phyloP scores from a whole-genome alignment of 2,329 filamentous ascomycete species.

The Akanthomyces dipterigenus region DNA sequence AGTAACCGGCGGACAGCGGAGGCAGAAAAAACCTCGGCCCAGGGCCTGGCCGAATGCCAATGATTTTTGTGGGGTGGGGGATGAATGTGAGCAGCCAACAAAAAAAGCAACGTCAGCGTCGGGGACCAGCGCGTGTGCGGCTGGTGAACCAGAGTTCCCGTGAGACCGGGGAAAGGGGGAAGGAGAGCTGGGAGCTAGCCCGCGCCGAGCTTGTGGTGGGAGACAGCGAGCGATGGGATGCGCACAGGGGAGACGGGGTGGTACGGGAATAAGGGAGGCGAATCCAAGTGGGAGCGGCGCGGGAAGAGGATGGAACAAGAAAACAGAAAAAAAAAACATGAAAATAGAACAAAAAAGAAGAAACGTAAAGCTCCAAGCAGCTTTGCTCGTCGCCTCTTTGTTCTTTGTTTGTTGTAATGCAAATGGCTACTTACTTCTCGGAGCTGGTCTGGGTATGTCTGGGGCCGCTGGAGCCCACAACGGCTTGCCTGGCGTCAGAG shows the following conservation, averaged over 20 bases:
- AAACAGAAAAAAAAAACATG: slow-evolving; percentile 10
- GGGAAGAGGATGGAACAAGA: slow-evolving; percentile 7
- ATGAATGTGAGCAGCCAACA: neutral
- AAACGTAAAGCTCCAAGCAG: neutral
- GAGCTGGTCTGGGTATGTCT: slow-evolving; percentile 40
- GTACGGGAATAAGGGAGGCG: slow-evolving; percentile 1
- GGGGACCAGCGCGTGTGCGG: neutral
- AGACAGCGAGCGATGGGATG: neutral
- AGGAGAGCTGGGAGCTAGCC: neutral
- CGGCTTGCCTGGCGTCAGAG: slow-evolving; percentile 38
- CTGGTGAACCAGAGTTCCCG: neutral
- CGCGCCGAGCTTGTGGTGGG: neutral
- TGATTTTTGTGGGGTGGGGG: neutral
- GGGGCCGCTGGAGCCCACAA: slow-evolving; percentile 35
- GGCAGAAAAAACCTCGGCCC: slow-evolving; percentile 9
- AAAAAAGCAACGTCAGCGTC: neutral
- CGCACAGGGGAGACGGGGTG: neutral
- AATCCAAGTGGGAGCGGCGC: neutral
- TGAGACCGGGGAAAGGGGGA: neutral
- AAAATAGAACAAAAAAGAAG: slow-evolving; percentile 1
- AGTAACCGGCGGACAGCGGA: slow-evolving; percentile 5
- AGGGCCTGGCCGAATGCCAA: slow-evolving; percentile 2
- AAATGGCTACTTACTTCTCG: slow-evolving; percentile 46
- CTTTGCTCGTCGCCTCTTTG: neutral
- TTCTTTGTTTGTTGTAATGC: neutral